phyloP scores from a whole-genome alignment of 1,284 basidiomycete species.

The Apiotrichum montevideense region DNA sequence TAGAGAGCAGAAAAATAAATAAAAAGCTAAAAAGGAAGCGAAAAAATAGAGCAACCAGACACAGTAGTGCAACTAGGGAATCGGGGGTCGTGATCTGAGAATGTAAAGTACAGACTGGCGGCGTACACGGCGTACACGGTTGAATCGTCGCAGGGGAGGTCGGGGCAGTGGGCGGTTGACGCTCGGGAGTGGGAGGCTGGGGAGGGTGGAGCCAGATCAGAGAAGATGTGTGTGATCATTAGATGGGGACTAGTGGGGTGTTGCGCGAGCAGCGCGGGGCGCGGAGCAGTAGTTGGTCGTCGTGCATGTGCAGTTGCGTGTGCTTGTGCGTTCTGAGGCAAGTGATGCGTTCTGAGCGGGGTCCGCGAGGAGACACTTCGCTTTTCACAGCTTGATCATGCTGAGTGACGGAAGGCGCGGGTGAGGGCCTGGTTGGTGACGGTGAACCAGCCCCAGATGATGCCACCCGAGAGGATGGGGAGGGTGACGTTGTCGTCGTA shows the following conservation, averaged over 20 bases:
- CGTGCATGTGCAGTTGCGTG: no score
- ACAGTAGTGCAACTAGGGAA: no score
- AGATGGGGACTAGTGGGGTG: no score
- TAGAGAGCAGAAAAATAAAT: neutral
- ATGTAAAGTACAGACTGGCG: neutral
- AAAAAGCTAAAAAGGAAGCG: neutral
- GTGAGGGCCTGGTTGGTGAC: slow-evolving; percentile 30
- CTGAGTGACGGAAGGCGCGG: neutral
- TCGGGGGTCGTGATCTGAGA: neutral
- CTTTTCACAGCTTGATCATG: neutral
- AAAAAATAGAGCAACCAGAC: no score
- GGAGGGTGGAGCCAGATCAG: no score
- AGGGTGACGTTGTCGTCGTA: slow-evolving; percentile 91
- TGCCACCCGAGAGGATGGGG: slow-evolving; percentile 80
- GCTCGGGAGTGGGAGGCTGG: neutral
- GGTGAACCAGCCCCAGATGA: slow-evolving; percentile 56
- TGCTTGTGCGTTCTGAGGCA: no score
- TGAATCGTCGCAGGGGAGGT: neutral
- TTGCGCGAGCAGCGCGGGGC: no score
- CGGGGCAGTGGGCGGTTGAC: neutral
- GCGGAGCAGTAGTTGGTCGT: no score
- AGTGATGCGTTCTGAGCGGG: no score
- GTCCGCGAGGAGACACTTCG: neutral
- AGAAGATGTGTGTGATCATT: no score
- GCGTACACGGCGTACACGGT: neutral